Conservation (phyloP, 2,329 filamentous ascomycete species). For the Paecilomyces sp. region DNA sequence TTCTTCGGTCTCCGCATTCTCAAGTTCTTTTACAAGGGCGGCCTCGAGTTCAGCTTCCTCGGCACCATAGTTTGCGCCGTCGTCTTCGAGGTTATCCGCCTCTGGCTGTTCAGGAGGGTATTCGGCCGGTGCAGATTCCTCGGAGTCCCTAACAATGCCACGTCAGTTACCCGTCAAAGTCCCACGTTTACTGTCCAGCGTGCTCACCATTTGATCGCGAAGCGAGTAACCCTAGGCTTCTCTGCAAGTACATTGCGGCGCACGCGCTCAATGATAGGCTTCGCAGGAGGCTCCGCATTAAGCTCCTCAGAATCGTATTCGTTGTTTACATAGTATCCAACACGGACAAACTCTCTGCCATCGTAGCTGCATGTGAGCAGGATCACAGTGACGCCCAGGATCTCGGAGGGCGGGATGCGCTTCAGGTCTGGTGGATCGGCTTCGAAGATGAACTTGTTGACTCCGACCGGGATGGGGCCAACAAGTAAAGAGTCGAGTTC, state of each 20-base stretch:
- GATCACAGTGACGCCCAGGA: conserved; percentile 94
- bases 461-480: conserved; percentile 91
- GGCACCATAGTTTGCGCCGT: conserved; percentile 77
- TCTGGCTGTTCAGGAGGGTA: conserved; percentile 97
- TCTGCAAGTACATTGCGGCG: conserved; percentile 88
- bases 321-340: conserved; percentile 99
- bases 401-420: conserved; percentile 88
- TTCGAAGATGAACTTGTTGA: conserved; percentile 98
- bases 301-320: conserved; percentile 94
- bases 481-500: conserved; percentile 96
- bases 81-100: conserved; percentile 77
- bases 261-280: conserved; percentile 88
- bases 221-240: conserved; percentile 94
- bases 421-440: conserved; percentile 85
- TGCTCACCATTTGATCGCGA: conserved; percentile 93
- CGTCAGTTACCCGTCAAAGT: not conserved
- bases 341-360: conserved; percentile 90
- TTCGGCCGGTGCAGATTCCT: conserved; percentile 90
- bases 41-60: conserved; percentile 76
- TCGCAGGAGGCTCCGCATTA: conserved; percentile 78
- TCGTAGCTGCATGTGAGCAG: conserved; percentile 96
- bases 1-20: conserved; percentile 15
- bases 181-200: not conserved
- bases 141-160: conserved; percentile 68
- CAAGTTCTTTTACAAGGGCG: conserved; percentile 48